These are phyloP conservation scores for Mycosphaerella sp. DNA, from an alignment of 2,329 filamentous ascomycete species.

Conservation along the genomic window DNA sequence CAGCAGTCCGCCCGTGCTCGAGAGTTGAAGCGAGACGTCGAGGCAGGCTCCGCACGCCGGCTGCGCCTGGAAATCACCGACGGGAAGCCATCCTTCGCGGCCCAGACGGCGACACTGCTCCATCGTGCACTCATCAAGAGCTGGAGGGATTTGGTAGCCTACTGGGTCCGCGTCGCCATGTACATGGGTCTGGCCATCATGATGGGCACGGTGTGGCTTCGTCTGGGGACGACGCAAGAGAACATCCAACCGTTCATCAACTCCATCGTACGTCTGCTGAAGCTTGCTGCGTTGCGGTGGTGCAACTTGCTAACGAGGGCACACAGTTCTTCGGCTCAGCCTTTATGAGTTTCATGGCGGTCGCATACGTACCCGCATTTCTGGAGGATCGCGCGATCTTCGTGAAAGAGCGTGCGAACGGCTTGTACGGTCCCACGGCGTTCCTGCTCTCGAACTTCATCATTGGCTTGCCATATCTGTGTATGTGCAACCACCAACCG, in stretches of 20 bases:
- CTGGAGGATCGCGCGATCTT: slow-evolving; percentile 70
- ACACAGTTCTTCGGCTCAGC: slow-evolving; percentile 44
- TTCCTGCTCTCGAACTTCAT: slow-evolving; percentile 76
- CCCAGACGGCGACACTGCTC: slow-evolving; percentile 50
- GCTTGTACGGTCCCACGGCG: slow-evolving; percentile 66
- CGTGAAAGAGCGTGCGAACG: slow-evolving; percentile 73
- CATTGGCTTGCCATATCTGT: slow-evolving; percentile 73
- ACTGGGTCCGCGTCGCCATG: slow-evolving; percentile 74
- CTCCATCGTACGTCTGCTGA: slow-evolving; percentile 47
- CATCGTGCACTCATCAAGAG: slow-evolving; percentile 75
- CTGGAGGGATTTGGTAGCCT: slow-evolving; percentile 72
- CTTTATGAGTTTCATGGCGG: slow-evolving; percentile 50
- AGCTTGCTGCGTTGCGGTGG: not conserved
- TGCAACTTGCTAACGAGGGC: slow-evolving; percentile 3
- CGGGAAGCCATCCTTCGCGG: slow-evolving; percentile 9
- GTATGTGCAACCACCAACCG: slow-evolving; percentile 6
- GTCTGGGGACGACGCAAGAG: slow-evolving; percentile 57
- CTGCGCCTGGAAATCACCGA: slow-evolving; percentile 1
- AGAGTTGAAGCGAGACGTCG: slow-evolving; percentile 13
- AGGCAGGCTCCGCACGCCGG: slow-evolving; percentile 8
- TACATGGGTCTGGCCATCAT: slow-evolving; percentile 70
- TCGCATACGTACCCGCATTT: slow-evolving; percentile 78
- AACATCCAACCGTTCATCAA: slow-evolving; percentile 75
- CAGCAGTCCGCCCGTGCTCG: slow-evolving; percentile 33
- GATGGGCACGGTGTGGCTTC: slow-evolving; percentile 83